These are phyloP conservation scores for Candida tibetensis DNA, from an alignment of 805 yeast genomes.

Conservation along the genomic window DNA sequence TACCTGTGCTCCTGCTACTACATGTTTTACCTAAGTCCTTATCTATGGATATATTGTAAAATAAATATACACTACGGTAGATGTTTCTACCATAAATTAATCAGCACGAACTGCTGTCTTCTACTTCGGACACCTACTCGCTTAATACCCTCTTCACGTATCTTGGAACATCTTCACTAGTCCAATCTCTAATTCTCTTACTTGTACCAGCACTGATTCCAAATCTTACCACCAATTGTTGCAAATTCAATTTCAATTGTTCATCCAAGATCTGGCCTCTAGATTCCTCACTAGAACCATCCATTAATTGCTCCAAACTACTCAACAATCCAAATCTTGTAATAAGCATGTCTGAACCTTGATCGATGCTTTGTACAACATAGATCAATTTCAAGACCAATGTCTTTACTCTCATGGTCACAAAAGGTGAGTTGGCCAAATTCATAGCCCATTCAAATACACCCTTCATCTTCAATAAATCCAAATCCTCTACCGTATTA, in stretches of 20 bases:
- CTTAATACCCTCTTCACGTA: slow-evolving; percentile 40
- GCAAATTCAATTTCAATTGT: slow-evolving; percentile 40
- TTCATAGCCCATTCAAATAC: slow-evolving; percentile 68
- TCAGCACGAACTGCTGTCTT: too few relatives aligned
- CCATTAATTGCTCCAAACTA: slow-evolving; percentile 17
- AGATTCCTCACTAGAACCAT: slow-evolving; percentile 5
- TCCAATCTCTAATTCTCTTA: slow-evolving; percentile 65
- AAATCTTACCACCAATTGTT: slow-evolving; percentile 46
- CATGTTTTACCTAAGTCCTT: too few relatives aligned
- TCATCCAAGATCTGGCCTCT: slow-evolving; percentile 16
- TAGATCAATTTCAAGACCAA: slow-evolving; percentile 43
- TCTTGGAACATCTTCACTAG: slow-evolving; percentile 45
- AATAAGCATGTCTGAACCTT: slow-evolving; percentile 56
- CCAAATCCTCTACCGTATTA: slow-evolving; percentile 48
- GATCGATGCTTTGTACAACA: slow-evolving; percentile 49
- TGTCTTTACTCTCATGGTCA: slow-evolving; percentile 37
- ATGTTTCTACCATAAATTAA: too few relatives aligned
- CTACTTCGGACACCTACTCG: too few relatives aligned
- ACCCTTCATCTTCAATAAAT: slow-evolving; percentile 49
- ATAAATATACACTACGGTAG: too few relatives aligned
- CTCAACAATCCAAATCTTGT: slow-evolving; percentile 51
- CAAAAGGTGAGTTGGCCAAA: slow-evolving; percentile 50
- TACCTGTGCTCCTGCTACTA: too few relatives aligned
- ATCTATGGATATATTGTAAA: too few relatives aligned
- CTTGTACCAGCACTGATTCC: slow-evolving; percentile 38